Evolutionary conservation across 2,329 filamentous ascomycete species (phyloP).

Genomic region (Diaporthe nobilis): DNA sequence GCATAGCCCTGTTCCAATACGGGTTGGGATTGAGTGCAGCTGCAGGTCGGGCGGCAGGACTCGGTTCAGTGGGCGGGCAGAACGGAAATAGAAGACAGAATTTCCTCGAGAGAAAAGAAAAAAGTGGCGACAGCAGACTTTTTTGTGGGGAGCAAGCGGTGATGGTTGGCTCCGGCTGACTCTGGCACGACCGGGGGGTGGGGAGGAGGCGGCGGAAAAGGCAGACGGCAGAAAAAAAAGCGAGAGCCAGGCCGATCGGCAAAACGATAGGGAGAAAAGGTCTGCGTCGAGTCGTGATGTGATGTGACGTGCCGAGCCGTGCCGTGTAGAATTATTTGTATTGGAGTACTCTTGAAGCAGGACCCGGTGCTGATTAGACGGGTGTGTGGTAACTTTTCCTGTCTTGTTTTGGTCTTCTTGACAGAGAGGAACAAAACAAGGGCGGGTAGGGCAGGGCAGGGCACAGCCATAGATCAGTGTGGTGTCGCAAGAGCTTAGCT

Average conservation of each 20-base stretch:
- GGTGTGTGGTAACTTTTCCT: neutral
- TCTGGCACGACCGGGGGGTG: constrained; percentile 4
- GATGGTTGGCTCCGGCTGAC: constrained; percentile 24
- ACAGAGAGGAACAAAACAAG: neutral
- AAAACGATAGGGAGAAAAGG: neutral
- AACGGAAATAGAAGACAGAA: constrained; percentile 21
- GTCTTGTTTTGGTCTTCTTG: neutral
- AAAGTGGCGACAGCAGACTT: constrained; percentile 38
- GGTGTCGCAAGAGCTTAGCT: neutral
- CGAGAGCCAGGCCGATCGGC: constrained; percentile 1
- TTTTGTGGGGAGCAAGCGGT: constrained; percentile 23
- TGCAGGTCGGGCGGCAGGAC: constrained; percentile 15
- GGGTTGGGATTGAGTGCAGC: constrained; percentile 18
- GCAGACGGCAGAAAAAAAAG: constrained; percentile 28
- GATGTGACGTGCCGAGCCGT: neutral
- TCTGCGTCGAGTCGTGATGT: neutral
- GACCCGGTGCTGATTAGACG: neutral
- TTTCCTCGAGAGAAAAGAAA: constrained; percentile 4
- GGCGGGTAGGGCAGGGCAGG: neutral
- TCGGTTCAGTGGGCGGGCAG: constrained; percentile 33
- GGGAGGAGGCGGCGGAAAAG: neutral
- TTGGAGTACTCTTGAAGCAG: neutral
- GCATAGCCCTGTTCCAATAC: constrained; percentile 27
- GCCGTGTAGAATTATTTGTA: neutral
- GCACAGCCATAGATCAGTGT: neutral